phyloP scores from a whole-genome alignment of 352 stramenopile species.

The Blastocystis sp. region DNA sequence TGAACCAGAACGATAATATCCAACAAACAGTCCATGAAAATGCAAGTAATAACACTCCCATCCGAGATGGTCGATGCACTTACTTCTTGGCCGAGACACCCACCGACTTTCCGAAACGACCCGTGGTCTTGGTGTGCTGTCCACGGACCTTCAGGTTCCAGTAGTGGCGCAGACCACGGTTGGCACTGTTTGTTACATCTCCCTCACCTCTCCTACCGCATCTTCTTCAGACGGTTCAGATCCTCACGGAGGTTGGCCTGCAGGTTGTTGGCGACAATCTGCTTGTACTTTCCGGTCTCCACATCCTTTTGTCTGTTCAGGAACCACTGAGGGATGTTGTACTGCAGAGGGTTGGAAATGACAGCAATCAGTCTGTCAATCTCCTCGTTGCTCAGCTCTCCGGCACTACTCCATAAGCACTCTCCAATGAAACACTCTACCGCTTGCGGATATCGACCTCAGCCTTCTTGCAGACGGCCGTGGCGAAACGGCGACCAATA shows the following conservation, averaged over 20 bases:
- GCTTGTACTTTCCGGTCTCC: conserved; percentile 96
- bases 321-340: conserved; percentile 99
- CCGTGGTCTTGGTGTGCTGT: conserved; percentile 99
- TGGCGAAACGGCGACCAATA: conserved; percentile 63
- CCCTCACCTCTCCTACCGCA: conserved; percentile 67
- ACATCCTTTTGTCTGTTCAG: conserved; percentile 99
- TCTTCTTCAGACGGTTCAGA: conserved; percentile 99
- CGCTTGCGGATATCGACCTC: conserved; percentile 75
- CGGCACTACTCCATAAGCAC: conserved; percentile 65
- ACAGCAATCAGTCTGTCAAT: conserved; percentile 98
- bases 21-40: neutral
- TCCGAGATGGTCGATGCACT: neutral
- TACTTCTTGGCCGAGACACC: conserved; percentile 46
- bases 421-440: neutral
- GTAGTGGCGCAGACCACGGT: conserved; percentile 98
- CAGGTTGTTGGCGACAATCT: conserved; percentile 94
- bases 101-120: conserved; percentile 66
- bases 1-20: neutral
- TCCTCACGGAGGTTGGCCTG: conserved; percentile 96
- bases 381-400: conserved; percentile 94
- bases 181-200: conserved; percentile 57
- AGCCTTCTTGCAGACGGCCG: conserved; percentile 97
- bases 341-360: conserved; percentile 96
- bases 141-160: conserved; percentile 96
- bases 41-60: conserved; percentile 38